Evolutionary conservation across 2,329 filamentous ascomycete genomes (phyloP), one percentile per base, ranked within the genome.

Genomic region (Gliomastix tumulicola): DNA sequence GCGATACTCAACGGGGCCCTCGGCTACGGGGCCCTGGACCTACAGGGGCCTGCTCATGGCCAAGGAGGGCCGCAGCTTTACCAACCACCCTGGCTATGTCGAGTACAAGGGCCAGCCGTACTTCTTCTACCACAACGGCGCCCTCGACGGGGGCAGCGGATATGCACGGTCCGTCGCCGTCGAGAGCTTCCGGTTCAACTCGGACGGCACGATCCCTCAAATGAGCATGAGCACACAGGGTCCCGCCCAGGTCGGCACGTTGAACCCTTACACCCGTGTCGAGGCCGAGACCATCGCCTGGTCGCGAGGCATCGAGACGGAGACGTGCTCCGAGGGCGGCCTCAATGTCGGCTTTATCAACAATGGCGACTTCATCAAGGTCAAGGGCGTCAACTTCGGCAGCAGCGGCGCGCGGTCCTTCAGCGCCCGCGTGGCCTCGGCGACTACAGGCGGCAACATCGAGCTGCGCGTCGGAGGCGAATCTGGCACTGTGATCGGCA

Each of bases 121-220:
- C 44, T 49, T 56, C 39, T 55, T 56, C 47, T 56, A 56, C 44
- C 54, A 56, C 43, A 55, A 54, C 37, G 51, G 52, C 23, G 54
- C 52, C 13, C 45, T 55, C 16, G 47, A 51, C 11, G 46, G 45
- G 15, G 54, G 54, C 30, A 40, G 53, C 30, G 48, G 47, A 18
- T 56, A 48, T 39, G 37, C 44, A 10, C 47, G 53, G 11, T 53
- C 49, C 35, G 46, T 56, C n/a, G 33, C 36, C 17, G 47, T 55
- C 15, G 53, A 56, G 32, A 40, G 38, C 33, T 55, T 56, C 39
- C 30, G 22, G 12, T 56, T 51, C 43, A 44, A 45, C 35, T 28
- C 46, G 32, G 50, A 56, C 38, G 54, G 54, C 32, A 40, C 40
- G 19, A 57, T 56, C 33, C 54, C 53, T 5, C 40, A 38, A 21